These are phyloP conservation scores for Quercus gilva DNA, from an alignment of 306 rosid genomes.

Conservation along the genomic window DNA sequence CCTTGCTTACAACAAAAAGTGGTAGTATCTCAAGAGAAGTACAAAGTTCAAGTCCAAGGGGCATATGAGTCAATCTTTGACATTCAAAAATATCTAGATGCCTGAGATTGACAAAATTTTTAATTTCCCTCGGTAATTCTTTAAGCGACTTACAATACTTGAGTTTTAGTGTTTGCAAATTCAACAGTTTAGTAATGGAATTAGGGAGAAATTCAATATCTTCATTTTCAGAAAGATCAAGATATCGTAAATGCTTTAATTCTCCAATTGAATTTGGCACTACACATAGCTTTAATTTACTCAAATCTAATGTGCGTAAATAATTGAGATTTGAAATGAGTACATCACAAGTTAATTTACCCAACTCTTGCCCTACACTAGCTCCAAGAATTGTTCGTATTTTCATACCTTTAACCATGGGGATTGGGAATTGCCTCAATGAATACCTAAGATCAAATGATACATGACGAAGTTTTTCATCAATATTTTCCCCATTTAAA, in stretches of 20 bases:
- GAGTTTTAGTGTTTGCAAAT: conserved; percentile 24
- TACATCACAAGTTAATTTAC: background rate
- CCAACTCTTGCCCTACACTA: background rate
- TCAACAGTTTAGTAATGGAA: conserved; percentile 20
- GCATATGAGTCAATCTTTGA: background rate
- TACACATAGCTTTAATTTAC: background rate
- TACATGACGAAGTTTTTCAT: conserved; percentile 8
- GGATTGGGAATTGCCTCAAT: background rate
- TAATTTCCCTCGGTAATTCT: conserved; percentile 15
- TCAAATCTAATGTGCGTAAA: conserved; percentile 22
- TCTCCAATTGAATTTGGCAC: conserved; percentile 14
- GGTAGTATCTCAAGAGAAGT: conserved; percentile 5
- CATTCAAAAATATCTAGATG: conserved; percentile 8
- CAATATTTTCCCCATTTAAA: background rate
- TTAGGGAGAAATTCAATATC: conserved; percentile 13
- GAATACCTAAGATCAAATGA: background rate
- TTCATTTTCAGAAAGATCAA: background rate
- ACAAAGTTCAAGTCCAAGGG: background rate
- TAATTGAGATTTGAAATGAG: conserved; percentile 1
- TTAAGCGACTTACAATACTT: conserved; percentile 2
- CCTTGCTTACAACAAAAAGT: conserved; percentile 3
- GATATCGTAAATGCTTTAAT: conserved; percentile 16
- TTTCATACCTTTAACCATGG: background rate
- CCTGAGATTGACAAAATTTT: conserved; percentile 20
- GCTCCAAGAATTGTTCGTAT: conserved; percentile 12